phyloP scores from a whole-genome alignment of 306 rosid genomes.

The Dryas drummondii region DNA sequence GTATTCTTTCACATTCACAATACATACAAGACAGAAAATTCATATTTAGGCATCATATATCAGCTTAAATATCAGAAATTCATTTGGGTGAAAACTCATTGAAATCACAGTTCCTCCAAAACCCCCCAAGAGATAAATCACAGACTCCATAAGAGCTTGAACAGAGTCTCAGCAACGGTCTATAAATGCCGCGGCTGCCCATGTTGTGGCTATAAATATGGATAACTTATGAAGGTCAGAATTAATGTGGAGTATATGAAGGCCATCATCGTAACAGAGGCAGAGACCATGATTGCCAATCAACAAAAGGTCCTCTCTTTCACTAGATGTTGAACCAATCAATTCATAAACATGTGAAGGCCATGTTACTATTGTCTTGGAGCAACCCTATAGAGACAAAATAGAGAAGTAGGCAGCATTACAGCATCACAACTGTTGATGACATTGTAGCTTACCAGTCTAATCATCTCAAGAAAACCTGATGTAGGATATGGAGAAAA shows the following conservation, averaged over 20 bases:
- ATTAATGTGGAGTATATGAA: constrained; percentile 12
- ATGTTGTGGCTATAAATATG: constrained; percentile 21
- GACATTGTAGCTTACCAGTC: constrained; percentile 20
- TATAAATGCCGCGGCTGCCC: constrained; percentile 24
- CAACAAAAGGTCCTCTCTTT: constrained; percentile 19
- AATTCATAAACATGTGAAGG: constrained; percentile 45
- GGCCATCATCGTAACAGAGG: constrained; percentile 36
- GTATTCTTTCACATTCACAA: constrained; percentile 7
- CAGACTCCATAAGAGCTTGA: neutral
- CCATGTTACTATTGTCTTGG: constrained; percentile 61
- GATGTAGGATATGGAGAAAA: constrained; percentile 2
- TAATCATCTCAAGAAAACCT: constrained; percentile 12
- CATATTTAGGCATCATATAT: constrained; percentile 4
- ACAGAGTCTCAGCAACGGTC: neutral
- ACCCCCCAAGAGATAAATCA: neutral
- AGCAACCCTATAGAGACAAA: constrained; percentile 33
- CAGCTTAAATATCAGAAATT: neutral
- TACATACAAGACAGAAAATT: neutral
- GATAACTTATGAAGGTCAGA: constrained; percentile 27
- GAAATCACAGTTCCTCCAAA: neutral
- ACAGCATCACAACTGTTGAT: constrained; percentile 13
- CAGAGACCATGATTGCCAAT: constrained; percentile 28
- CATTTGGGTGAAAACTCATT: neutral
- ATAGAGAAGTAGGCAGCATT: constrained; percentile 18
- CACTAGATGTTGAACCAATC: constrained; percentile 29